These are phyloP conservation scores for Chlamydomonas sp. DNA, from an alignment of 139 green algal genomes.

Conservation along the genomic window DNA sequence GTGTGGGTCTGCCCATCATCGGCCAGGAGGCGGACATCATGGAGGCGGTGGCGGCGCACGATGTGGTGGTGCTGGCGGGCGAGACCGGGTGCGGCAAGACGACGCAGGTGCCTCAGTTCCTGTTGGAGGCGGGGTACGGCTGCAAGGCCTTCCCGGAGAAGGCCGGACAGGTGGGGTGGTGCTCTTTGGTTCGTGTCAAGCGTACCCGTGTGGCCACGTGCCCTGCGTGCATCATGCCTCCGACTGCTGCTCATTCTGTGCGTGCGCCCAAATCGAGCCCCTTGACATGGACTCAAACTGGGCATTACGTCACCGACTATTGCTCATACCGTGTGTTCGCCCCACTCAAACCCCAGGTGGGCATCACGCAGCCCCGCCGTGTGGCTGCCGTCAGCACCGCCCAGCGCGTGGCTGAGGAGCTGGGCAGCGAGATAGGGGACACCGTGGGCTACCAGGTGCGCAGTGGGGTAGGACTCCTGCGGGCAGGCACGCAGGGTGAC, in stretches of 20 bases:
- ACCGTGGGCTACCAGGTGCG: constrained; percentile 93
- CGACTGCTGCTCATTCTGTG: too few relatives aligned
- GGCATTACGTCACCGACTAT: neutral
- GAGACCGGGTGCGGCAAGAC: constrained; percentile 96
- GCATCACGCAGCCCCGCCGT: constrained; percentile 90
- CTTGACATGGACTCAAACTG: neutral
- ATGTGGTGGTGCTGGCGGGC: constrained; percentile 89
- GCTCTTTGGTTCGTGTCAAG: neutral
- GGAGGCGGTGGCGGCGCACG: constrained; percentile 77
- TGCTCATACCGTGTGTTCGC: neutral
- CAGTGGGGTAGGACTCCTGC: neutral
- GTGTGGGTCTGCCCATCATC: constrained; percentile 83
- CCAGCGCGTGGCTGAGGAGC: constrained; percentile 83
- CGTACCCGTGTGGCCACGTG: too few relatives aligned
- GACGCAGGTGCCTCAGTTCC: constrained; percentile 96
- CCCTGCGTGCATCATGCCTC: too few relatives aligned
- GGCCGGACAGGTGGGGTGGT: constrained; percentile 41
- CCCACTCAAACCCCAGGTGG: constrained; percentile 41
- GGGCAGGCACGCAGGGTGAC: too few relatives aligned
- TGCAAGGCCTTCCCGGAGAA: constrained; percentile 75
- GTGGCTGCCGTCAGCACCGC: constrained; percentile 91
- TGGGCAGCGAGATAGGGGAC: constrained; percentile 73
- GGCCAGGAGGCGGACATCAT: constrained; percentile 93
- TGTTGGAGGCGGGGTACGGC: constrained; percentile 94
- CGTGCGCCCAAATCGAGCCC: neutral